These are phyloP conservation scores for Cladosporium colombiae DNA, from an alignment of 2,329 filamentous ascomycete species.

Conservation along the genomic window DNA sequence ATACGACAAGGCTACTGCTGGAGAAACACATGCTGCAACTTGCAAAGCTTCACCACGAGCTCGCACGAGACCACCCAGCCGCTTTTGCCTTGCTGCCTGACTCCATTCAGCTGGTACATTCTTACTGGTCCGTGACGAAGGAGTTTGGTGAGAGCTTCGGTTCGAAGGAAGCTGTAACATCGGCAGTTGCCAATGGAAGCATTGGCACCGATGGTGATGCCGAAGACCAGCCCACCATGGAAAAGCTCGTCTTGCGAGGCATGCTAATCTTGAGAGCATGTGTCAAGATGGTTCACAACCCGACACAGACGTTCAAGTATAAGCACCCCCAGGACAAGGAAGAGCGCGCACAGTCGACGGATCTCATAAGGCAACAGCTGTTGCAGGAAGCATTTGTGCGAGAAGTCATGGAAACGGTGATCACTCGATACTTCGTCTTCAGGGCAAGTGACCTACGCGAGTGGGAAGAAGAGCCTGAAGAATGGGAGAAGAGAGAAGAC, in stretches of 20 bases:
- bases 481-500: constrained; percentile 91
- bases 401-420: constrained; percentile 79
- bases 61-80: constrained; percentile 76
- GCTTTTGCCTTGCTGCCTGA: constrained; percentile 82
- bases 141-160: constrained; percentile 75
- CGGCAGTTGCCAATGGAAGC: constrained; percentile 39
- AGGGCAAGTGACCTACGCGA: constrained; percentile 80
- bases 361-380: constrained; percentile 70
- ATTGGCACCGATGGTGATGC: constrained; percentile 47
- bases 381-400: constrained; percentile 75
- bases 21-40: constrained; percentile 88
- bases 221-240: constrained; percentile 52
- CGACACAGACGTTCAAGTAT: constrained; percentile 80
- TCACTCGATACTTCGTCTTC: constrained; percentile 87
- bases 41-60: constrained; percentile 85
- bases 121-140: constrained; percentile 82
- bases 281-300: constrained; percentile 80
- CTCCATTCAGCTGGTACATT: constrained; percentile 72
- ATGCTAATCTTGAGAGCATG: constrained; percentile 80
- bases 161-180: constrained; percentile 45
- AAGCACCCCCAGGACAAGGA: constrained; percentile 71
- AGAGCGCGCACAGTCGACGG: constrained; percentile 70
- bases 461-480: constrained; percentile 93
- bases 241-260: constrained; percentile 80
- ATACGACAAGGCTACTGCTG: constrained; percentile 48